Percentiles rank a stretch among this genome's conserved stretches.
Evolutionary conservation across 805 yeast species (phyloP).

Genomic region (Spathaspora girioi): DNA sequence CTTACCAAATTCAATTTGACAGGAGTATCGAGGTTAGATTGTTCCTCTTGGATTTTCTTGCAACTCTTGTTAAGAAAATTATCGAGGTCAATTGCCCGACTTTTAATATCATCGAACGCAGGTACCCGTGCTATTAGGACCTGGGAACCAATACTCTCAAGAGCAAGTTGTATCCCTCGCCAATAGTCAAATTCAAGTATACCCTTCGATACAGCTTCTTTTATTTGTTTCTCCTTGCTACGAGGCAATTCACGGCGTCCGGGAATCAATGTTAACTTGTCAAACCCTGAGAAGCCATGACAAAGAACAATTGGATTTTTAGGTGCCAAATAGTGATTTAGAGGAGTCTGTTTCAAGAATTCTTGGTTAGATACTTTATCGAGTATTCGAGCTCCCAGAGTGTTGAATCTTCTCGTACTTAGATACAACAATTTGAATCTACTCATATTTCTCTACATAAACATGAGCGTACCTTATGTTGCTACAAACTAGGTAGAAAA

Average conservation of each 20-base stretch:
- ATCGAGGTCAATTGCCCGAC: constrained; percentile 59
- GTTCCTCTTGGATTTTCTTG: constrained; percentile 11
- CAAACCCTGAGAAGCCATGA: constrained; percentile 87
- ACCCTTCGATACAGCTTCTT: constrained; percentile 10
- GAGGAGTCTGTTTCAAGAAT: background rate
- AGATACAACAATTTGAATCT: background rate
- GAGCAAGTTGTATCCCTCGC: constrained; percentile 68
- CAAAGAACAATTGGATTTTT: constrained; percentile 74
- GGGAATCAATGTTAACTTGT: constrained; percentile 31
- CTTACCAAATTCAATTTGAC: constrained; percentile 71
- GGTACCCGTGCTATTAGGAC: constrained; percentile 78
- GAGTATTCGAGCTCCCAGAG: background rate
- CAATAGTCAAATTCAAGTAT: constrained; percentile 64
- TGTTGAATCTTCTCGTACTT: background rate
- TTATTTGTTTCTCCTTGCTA: background rate
- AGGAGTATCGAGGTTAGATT: constrained; percentile 14
- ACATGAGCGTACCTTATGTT: background rate
- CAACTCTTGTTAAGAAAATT: constrained; percentile 40
- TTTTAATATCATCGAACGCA: constrained; percentile 71
- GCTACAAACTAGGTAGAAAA: background rate
- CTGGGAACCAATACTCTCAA: constrained; percentile 59
- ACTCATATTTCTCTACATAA: background rate
- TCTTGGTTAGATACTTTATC: background rate
- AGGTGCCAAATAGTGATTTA: constrained; percentile 47
- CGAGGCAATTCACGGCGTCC: constrained; percentile 1